phyloP scores from a whole-genome alignment of 495 filamentous ascomycete species.

The Xylaria curta region DNA sequence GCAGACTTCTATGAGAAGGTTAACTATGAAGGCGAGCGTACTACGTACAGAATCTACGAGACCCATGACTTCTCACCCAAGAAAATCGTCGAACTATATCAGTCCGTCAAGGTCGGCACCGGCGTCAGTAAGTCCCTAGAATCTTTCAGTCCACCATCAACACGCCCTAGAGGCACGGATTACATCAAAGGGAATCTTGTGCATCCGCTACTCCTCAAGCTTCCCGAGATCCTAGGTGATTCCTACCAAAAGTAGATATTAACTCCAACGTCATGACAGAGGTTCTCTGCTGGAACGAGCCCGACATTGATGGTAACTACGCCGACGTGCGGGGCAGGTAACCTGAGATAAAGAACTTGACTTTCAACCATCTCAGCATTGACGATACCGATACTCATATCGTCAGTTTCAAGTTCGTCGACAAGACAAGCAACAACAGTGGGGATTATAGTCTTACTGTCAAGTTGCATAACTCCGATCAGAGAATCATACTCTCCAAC shows the following conservation, averaged over 20 bases:
- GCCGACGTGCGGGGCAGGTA: not conserved
- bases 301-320: not conserved
- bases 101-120: conserved; percentile 12
- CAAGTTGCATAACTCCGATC: not conserved
- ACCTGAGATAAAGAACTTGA: not conserved
- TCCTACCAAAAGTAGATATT: too few relatives aligned
- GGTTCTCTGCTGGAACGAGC: not conserved
- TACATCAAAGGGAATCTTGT: too few relatives aligned
- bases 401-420: not conserved
- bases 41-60: not conserved
- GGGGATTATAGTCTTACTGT: not conserved
- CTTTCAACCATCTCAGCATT: not conserved
- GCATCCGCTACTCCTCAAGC: too few relatives aligned
- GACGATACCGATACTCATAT: not conserved
- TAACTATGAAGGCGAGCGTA: not conserved
- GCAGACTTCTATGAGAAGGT: conserved; percentile 9
- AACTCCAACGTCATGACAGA: too few relatives aligned
- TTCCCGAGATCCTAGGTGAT: too few relatives aligned
- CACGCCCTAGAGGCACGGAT: too few relatives aligned
- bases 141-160: too few relatives aligned
- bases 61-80: not conserved
- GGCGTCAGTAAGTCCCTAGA: not conserved
- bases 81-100: not conserved
- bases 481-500: not conserved
- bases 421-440: not conserved